Evolutionary conservation across 768 basidiomycete genomes (phyloP), one percentile per base, ranked within the genome.

Genomic region (Suillus cothurnatus): DNA sequence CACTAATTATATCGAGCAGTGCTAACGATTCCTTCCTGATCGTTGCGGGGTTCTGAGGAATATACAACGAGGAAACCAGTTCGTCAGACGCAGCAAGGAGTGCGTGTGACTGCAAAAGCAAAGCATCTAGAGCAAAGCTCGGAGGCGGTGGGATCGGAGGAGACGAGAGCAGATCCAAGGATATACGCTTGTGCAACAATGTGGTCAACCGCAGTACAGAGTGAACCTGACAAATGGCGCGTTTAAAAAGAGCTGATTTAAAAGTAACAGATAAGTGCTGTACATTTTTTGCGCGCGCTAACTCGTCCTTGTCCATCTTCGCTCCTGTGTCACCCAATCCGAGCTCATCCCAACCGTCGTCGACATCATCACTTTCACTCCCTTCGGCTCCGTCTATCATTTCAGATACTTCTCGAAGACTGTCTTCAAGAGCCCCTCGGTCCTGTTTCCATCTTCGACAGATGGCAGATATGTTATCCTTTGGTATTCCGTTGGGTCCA

Each of bases 261-360:
- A 57, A 65, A 38, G 50, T 36, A 45, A 47, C n/a, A 58, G 63
- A 62, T 6, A 45, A 45, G 17, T 61, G 70, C 73, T 21, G 11
- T 60, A 90, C 91, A 81, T 86, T 87, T 71, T 86, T 85, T 19
- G 86, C 77, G 52, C 87, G 82, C 31, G 81, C 79, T n/a, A 86
- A 71, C 71, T 93, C 91, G 36, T 72, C 73, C 2, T 72, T 67
- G 41, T 80, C 78, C 75, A 91, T 76, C 49, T 76, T 81, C 64
- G 79, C 74, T n/a, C 71, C 77, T 6, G 84, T 74, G n/a, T 76
- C 80, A 0, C 83, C 87, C 21, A 78, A 67, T 0, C 73, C 76
- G 14, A 92, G 77, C 69, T 91, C 90, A 63, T 85, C 85, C 89
- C 88, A 90, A 5, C 88, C 89, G 71, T 86, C 43, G 17, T 78